Base-by-base conservation (phyloP, 768 basidiomycete genomes). In the Tylopilus plumbeoviolaceoides region DNA sequence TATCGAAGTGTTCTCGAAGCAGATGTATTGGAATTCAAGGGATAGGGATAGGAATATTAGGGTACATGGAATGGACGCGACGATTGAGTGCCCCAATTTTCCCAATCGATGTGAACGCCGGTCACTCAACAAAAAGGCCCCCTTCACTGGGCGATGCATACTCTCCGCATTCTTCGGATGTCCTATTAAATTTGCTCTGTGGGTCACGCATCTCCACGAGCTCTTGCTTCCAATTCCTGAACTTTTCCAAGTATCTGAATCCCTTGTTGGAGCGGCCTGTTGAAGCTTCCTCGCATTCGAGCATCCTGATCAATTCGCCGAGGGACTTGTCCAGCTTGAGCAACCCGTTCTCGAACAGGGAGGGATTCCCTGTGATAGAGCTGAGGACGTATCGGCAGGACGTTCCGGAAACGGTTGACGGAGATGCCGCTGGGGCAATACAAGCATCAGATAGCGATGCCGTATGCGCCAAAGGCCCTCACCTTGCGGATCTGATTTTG, bases 401-500 rank as follows among this genome's bases (percentile, higher is more conserved):
- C 2, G 63, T 63, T 23, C 59, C 58, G 35, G 63, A 59, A 3
- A 65, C 54, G 7, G 55, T 56, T 10, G 54, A 62, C 9, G 43
- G 14, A 7, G 64, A 62, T 15, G 63, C 60, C 44, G 66, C 67
- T 63, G 54, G 48, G 7, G 48, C 43, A 47, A 25, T 41, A n/a
- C 33, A n/a, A 41, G 28, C 10, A 11, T 21, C 21, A 41, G 35
- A 33, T 5, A 11, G 21, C 18, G 18, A 23, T 23, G 0, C 31
- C 30, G 9, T 23, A 28, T 11, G 20, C 25, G 14, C 6, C 8
- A n/a, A 11, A 25, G 5, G 35, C 47, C 5, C 47, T 23, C 56
- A 74, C 75, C 70, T 64, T 69, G 63, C 8, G 75, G 73, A 56
- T 78, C 74, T 1, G 73, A 75, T 55, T 74, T 71, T 0, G 76